Evolutionary conservation across 768 basidiomycete species (phyloP), one percentile per base, ranked within the genome.

Genomic region (Phlegmacium glaucopus): DNA sequence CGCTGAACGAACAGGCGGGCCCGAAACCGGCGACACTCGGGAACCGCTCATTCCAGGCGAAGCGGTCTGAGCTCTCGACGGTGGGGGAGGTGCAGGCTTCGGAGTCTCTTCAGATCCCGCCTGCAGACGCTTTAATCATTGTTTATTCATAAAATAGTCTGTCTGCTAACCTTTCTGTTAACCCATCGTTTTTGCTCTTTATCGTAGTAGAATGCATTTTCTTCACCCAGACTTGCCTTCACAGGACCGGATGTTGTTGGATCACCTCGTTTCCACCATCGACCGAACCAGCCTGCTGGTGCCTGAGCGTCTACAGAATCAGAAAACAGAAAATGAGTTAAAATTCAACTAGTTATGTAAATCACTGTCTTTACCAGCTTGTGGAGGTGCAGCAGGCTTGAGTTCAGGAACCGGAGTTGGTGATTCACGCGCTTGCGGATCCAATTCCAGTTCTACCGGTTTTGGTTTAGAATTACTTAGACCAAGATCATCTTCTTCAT

Each of bases 181-280:
- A 99, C 85, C 96, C 96, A 99, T 52, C 87, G 81, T 64, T 94
- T 94, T 50, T 86, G 77, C n/a, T 96, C 93, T 58, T 88, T 85
- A 61, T 99, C 96, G 62, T 90, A 99, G 59, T 91, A 87, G 71
- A 98, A 95, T 22, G 83, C 73, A 15, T 66, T 92, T 61, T 94
- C 83, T 55, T 98, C 92, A 7, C 96, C 96, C 18, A 99, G 79
- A 56, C 87, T 98, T 15, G 95, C 96, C 61, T 84, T 89, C 47
- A 95, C 70, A 2, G 95, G 94, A 8, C 77, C 90, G 8, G 82
- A 72, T 6, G 72, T 57, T 6, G 58, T 54, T 4, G 75, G 56
- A 12, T 85, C 83, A 13, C 75, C 69, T 42, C 83, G 81, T 58
- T 78, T 87, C 83, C 89, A 95, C 71, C 85, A 82, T 29, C 87